Percentiles rank a stretch among this genome's conserved stretches.
These are phyloP conservation scores for Penicillium cosmopolitanum DNA, from an alignment of 495 filamentous ascomycete genomes.

Conservation along the genomic window DNA sequence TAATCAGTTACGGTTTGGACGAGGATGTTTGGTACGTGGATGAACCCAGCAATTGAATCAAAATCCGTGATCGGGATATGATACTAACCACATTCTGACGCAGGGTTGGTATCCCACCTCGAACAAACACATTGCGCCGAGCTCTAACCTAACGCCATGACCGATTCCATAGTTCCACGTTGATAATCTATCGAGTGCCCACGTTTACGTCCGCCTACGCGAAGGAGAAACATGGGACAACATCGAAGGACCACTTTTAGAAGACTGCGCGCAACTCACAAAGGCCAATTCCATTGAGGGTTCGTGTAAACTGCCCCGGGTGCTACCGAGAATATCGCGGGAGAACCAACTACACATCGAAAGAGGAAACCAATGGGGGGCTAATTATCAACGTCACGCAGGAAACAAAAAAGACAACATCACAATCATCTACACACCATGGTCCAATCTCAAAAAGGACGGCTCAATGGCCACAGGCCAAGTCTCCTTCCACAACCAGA, in stretches of 20 bases:
- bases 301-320: slow-evolving; percentile 28
- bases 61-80: no score
- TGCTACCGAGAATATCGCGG: no score
- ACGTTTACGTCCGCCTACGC: slow-evolving; percentile 87
- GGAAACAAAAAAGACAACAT: slow-evolving; percentile 99
- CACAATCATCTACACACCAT: slow-evolving; percentile 94
- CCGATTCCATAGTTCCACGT: slow-evolving; percentile 76
- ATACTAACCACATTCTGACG: no score
- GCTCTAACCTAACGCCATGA: slow-evolving; percentile 32
- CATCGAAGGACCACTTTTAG: slow-evolving; percentile 73
- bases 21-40: slow-evolving; percentile 85
- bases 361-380: no score
- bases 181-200: slow-evolving; percentile 95
- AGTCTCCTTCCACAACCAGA: slow-evolving; percentile 91
- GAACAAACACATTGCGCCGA: slow-evolving; percentile 6
- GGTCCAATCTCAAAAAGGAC: slow-evolving; percentile 95
- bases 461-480: slow-evolving; percentile 96
- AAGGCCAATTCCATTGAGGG: slow-evolving; percentile 99
- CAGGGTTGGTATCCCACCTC: background rate
- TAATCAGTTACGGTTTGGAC: slow-evolving; percentile 91
- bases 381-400: slow-evolving; percentile 23
- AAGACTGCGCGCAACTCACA: slow-evolving; percentile 90
- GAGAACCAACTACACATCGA: no score
- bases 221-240: slow-evolving; percentile 85
- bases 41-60: no score